Conservation (phyloP, 441 rosid species). For the Omphalea diandra region DNA sequence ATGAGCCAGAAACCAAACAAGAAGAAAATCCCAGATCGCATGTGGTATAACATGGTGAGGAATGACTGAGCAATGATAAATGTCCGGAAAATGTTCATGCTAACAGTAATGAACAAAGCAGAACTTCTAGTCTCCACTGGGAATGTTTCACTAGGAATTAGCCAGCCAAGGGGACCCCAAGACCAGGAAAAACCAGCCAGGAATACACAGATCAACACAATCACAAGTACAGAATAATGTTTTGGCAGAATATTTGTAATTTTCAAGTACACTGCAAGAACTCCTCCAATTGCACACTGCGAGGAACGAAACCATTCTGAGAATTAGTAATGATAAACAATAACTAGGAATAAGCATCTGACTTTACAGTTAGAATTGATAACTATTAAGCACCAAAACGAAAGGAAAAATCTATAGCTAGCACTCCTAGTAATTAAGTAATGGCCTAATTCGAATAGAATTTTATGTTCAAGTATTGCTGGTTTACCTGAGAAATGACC, state of each 20-base stretch:
- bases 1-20: slow-evolving; percentile 51
- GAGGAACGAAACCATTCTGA: background rate
- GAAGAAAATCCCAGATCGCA: slow-evolving; percentile 53
- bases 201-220: slow-evolving; percentile 47
- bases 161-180: slow-evolving; percentile 89
- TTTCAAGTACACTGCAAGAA: slow-evolving; percentile 34
- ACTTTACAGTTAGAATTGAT: background rate
- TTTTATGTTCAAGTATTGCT: background rate
- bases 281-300: slow-evolving; percentile 44
- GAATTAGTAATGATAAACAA: background rate
- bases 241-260: slow-evolving; percentile 35
- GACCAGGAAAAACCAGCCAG: slow-evolving; percentile 84
- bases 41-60: slow-evolving; percentile 57
- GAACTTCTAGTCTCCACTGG: slow-evolving; percentile 57
- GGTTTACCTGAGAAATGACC: slow-evolving; percentile 49
- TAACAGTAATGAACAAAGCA: slow-evolving; percentile 58
- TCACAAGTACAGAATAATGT: slow-evolving; percentile 30
- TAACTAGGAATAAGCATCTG: background rate
- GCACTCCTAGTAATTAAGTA: background rate
- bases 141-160: slow-evolving; percentile 70
- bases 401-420: background rate
- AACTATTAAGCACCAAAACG: background rate
- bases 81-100: slow-evolving; percentile 64
- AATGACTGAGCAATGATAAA: slow-evolving; percentile 71
- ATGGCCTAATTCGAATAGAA: background rate